Evolutionary conservation across 441 rosid species (phyloP).

Genomic region (Bruguiera hainesii): DNA sequence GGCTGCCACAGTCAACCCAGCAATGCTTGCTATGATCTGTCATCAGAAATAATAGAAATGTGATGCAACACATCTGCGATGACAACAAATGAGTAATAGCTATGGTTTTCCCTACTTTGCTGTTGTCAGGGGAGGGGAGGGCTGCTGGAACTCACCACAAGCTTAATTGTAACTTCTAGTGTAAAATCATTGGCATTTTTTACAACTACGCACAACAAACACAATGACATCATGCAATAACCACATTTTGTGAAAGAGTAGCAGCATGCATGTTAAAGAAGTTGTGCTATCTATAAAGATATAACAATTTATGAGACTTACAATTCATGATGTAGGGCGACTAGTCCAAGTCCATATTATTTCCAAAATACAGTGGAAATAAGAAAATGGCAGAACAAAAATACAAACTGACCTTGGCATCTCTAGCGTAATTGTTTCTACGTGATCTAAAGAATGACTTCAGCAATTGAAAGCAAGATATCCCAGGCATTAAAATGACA

Average conservation of each 20-base stretch:
- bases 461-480: conserved; percentile 46
- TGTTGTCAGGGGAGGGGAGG: no score
- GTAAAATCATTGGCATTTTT: no score
- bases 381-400: conserved; percentile 7
- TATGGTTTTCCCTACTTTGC: background rate
- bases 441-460: conserved; percentile 41
- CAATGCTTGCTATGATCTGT: conserved; percentile 65
- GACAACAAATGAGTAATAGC: background rate
- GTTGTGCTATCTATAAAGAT: no score
- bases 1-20: conserved; percentile 48
- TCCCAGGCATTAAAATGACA: conserved; percentile 79
- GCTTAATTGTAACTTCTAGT: no score
- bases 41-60: conserved; percentile 5
- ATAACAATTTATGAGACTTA: no score
- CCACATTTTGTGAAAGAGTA: no score
- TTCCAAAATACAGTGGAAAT: background rate
- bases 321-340: background rate
- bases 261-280: no score
- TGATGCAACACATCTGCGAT: background rate
- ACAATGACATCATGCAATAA: no score
- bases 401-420: conserved; percentile 62
- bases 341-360: background rate
- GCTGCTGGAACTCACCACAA: no score
- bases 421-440: conserved; percentile 25
- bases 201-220: no score